Evolutionary conservation across 148 eudicot species (phyloP), one percentile per base, ranked within the genome.

Genomic region (Selenicereus undatus): DNA sequence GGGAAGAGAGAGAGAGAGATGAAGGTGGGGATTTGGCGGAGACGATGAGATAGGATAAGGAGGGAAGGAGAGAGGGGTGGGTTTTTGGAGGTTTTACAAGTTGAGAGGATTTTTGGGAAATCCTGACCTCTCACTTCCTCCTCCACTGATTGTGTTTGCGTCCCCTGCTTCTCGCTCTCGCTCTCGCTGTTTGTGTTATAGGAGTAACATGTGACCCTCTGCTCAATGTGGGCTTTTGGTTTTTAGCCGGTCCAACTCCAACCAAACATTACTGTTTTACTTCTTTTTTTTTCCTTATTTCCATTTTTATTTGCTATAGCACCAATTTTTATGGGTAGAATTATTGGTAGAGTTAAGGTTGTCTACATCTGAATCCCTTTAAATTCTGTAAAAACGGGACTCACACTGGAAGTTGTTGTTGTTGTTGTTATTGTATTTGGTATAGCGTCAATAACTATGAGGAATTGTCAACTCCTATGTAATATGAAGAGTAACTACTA

Each of bases 51-150:
- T 73, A 69, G 78, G 69, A 78, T 66, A 86, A 82, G 69, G 76
- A 76, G 66, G 71, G 65, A 70, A 51, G 76, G 26, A 62, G 76
- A 76, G 68, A 71, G 65, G 20, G 32, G 70, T 52, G 78, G 71
- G 20, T 86, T 78, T 88, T 83, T 83, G 89, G 87, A 86, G 76
- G 83, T 73, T 88, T 87, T 76, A 79, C 79, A 76, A 85, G 78
- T 56, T 73, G 62, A 32, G 77, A 70, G 80, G 93, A 88, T 89
- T 89, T 82, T 79, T 48, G 87, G 79, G 81, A 86, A 89, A 81
- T 92, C 81, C 84, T 89, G 85, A 81, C 97, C 97, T 90, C 90
- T 81, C 92, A 87, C 14, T 88, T 85, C 81, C 78, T 68, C 79
- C 87, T 81, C 85, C 76, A 78, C 74, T 72, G 73, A 82, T 79